Evolutionary conservation across 2,329 filamentous ascomycete genomes (phyloP), one percentile per base, ranked within the genome.

Genomic region (Exophiala sideris): DNA sequence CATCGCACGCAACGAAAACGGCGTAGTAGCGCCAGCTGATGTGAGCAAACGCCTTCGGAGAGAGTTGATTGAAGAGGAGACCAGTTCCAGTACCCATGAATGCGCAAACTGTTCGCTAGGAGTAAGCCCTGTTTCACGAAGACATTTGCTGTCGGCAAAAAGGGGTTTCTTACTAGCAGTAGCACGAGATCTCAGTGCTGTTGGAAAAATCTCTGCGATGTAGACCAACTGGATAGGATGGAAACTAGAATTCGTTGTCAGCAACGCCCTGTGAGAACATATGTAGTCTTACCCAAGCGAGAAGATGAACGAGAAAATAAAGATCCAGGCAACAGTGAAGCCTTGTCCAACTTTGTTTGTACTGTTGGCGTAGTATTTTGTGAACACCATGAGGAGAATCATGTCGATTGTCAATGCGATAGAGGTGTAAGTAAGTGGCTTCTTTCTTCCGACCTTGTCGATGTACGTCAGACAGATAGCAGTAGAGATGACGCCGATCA

Each of bases 391-490:
- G 14, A 42, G 40, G 2, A 42, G 40, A 42, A 42, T 42, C 40
- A 42, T 42, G 20, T 42, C 40, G 20, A 42, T 42, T 12, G 40
- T 42, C 40, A 42, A 21, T 8, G 14, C 40, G 18, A 42, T 21
- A 8, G 40, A 42, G 24, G 20, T 21, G 14, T 21, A 42, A 29
- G 16, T 21, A 24, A 42, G 40, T 42, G 40, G 40, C 20, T 42
- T 42, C 40, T 42, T 42, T 42, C 40, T 42, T 42, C 40, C 40
- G 5, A 21, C 20, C 40, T 42, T 42, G 40, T 42, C 40, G 40
- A 42, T 42, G 20, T 42, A 42, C 11, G 40, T 42, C 14, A 42
- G 40, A 42, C 40, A 42, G 40, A 42, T 42, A 42, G 40, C 40
- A 16, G 40, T 42, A 2, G 40, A 42, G 16, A 42, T 42, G n/a